Evolutionary conservation across 2,329 filamentous ascomycete genomes (phyloP).

Genomic region (Tolypocladium ophioglossoides): DNA sequence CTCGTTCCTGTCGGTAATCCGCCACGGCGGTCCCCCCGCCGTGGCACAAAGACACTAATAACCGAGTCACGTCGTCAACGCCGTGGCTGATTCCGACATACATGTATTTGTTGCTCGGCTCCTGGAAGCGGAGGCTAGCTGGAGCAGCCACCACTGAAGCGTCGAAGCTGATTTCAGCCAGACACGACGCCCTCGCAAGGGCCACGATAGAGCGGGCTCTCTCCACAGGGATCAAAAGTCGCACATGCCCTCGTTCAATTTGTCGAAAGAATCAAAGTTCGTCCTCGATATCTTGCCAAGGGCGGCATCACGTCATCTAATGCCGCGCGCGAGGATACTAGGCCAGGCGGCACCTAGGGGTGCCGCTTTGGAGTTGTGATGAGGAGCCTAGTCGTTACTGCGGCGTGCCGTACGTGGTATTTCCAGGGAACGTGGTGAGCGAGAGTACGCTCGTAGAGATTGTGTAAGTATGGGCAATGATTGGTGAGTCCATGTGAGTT

Average conservation of each 20-base stretch:
- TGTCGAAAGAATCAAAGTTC: slow-evolving; percentile 28
- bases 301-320: slow-evolving; percentile 51
- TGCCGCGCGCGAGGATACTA: slow-evolving; percentile 36
- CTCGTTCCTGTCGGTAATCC: slow-evolving; percentile 14
- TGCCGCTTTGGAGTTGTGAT: slow-evolving; percentile 46
- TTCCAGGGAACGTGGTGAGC: slow-evolving; percentile 47
- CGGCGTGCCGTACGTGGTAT: slow-evolving; percentile 45
- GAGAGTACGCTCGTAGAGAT: slow-evolving; percentile 34
- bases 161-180: slow-evolving; percentile 20
- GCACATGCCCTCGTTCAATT: slow-evolving; percentile 39
- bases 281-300: slow-evolving; percentile 46
- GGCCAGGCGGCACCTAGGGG: slow-evolving; percentile 46
- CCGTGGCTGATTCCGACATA: slow-evolving; percentile 42
- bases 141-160: slow-evolving; percentile 19
- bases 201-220: slow-evolving; percentile 31
- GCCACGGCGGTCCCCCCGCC: slow-evolving; percentile 14
- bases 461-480: slow-evolving; percentile 17
- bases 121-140: slow-evolving; percentile 19
- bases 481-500: background rate
- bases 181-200: slow-evolving; percentile 36
- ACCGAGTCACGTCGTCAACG: slow-evolving; percentile 38
- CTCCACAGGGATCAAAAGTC: slow-evolving; percentile 39
- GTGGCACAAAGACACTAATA: slow-evolving; percentile 15
- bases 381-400: slow-evolving; percentile 36
- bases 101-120: slow-evolving; percentile 41